A percentile compares a stretch with the other conserved stretches of the same genome.
Evolutionary conservation across 1,284 basidiomycete species (phyloP).

Genomic region (Sparassis latifolia): DNA sequence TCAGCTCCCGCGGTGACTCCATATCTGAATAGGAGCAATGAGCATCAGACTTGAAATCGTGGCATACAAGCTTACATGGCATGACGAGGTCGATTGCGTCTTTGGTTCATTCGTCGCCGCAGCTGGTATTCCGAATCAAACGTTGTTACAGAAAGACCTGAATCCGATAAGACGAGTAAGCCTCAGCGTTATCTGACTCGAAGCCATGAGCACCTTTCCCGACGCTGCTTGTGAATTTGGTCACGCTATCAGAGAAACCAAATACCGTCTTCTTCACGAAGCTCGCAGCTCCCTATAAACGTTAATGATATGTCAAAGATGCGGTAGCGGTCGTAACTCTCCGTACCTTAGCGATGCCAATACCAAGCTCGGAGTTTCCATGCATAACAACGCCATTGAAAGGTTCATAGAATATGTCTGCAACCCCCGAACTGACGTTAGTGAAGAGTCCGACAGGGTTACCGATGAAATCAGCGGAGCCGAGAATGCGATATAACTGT

Average conservation of each 20-base stretch:
- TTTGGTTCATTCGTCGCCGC: slow-evolving; percentile 80
- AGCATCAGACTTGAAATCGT: slow-evolving; percentile 6
- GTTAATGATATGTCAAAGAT: background rate
- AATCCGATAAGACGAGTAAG: slow-evolving; percentile 1
- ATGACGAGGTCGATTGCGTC: slow-evolving; percentile 93
- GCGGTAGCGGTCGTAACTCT: background rate
- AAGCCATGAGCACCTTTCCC: slow-evolving; percentile 69
- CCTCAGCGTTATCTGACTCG: background rate
- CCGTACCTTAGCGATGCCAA: slow-evolving; percentile 91
- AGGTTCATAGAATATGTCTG: slow-evolving; percentile 98
- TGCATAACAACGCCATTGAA: slow-evolving; percentile 98
- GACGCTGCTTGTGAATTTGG: slow-evolving; percentile 95
- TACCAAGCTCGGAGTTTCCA: slow-evolving; percentile 91
- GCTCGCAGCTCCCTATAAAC: slow-evolving; percentile 83
- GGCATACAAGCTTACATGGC: slow-evolving; percentile 61
- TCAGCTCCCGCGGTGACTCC: slow-evolving; percentile 93
- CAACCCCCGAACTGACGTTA: slow-evolving; percentile 97
- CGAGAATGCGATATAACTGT: slow-evolving; percentile 94
- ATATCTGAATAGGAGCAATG: slow-evolving; percentile 47
- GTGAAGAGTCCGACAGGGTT: slow-evolving; percentile 97
- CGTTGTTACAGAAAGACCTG: slow-evolving; percentile 92
- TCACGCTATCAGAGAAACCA: slow-evolving; percentile 92
- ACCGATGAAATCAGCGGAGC: slow-evolving; percentile 92
- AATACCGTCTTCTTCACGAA: slow-evolving; percentile 99
- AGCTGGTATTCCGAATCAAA: slow-evolving; percentile 96